phyloP scores from a whole-genome alignment of 768 basidiomycete genomes.

The Guyanaporus albipodus region DNA sequence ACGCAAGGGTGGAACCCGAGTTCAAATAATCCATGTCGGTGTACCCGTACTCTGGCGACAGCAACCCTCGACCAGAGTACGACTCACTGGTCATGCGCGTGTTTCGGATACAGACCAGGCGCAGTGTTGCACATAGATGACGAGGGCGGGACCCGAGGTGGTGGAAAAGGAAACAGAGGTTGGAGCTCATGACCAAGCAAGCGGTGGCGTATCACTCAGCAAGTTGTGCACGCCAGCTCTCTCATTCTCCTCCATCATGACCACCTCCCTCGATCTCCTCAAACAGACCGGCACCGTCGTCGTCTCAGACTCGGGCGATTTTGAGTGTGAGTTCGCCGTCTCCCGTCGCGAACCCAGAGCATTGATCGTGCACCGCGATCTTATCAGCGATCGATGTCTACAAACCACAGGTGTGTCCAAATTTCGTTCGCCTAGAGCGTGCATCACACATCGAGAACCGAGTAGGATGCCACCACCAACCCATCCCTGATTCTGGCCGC shows the following conservation, averaged over 20 bases:
- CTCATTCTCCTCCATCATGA: slow-evolving; percentile 49
- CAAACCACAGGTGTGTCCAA: slow-evolving; percentile 75
- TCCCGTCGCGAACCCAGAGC: slow-evolving; percentile 15
- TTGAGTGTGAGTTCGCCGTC: slow-evolving; percentile 55
- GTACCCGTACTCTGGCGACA: too few species aligned
- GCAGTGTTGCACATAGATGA: too few species aligned
- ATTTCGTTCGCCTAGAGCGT: slow-evolving; percentile 10
- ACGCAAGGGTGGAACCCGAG: too few species aligned
- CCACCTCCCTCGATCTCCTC: slow-evolving; percentile 77
- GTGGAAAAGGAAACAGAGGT: slow-evolving; percentile 15
- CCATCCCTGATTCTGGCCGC: slow-evolving; percentile 94
- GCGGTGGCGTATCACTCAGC: slow-evolving; percentile 21
- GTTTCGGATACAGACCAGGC: too few species aligned
- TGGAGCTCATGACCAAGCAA: slow-evolving; percentile 20
- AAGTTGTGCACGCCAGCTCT: background rate
- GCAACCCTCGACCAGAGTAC: too few species aligned
- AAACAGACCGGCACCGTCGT: slow-evolving; percentile 94
- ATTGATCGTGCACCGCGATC: slow-evolving; percentile 23
- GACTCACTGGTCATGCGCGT: too few species aligned
- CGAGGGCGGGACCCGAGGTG: too few species aligned
- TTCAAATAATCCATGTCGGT: too few species aligned
- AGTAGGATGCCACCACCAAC: slow-evolving; percentile 95
- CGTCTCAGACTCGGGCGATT: slow-evolving; percentile 97
- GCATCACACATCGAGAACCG: slow-evolving; percentile 9
- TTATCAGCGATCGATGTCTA: slow-evolving; percentile 84